These are phyloP conservation scores for Ceratonia siliqua DNA, from an alignment of 306 rosid species.

Conservation along the genomic window DNA sequence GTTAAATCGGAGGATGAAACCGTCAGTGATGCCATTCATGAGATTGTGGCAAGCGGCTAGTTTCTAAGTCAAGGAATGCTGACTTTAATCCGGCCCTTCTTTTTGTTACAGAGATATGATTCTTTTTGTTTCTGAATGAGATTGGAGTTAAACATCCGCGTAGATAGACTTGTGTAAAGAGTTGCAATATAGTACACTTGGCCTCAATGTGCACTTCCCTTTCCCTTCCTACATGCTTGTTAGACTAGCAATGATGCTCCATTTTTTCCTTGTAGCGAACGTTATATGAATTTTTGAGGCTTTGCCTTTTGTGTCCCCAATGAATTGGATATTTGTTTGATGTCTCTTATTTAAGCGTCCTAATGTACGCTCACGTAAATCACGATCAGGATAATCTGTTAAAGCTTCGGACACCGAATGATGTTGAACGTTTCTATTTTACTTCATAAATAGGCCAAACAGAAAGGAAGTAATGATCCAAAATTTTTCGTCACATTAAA, in stretches of 20 bases:
- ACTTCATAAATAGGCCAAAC: too few relatives aligned
- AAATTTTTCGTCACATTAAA: too few relatives aligned
- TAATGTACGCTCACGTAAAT: background rate
- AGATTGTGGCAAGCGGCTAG: constrained; percentile 90
- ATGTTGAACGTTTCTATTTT: too few relatives aligned
- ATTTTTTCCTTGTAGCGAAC: constrained; percentile 32
- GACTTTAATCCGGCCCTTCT: constrained; percentile 26
- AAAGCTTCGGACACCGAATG: too few relatives aligned
- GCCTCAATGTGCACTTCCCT: constrained; percentile 14
- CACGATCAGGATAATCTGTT: background rate
- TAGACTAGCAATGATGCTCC: constrained; percentile 32
- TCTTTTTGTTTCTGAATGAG: constrained; percentile 30
- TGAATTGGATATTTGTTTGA: constrained; percentile 34
- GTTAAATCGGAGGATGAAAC: constrained; percentile 81
- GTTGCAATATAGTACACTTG: constrained; percentile 34
- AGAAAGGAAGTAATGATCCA: too few relatives aligned
- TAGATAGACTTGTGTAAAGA: constrained; percentile 51
- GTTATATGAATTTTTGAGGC: constrained; percentile 51
- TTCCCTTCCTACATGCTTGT: constrained; percentile 30
- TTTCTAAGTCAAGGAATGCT: constrained; percentile 34
- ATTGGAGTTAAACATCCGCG: constrained; percentile 41
- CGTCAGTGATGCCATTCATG: constrained; percentile 86
- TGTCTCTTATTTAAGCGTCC: background rate
- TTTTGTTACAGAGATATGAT: constrained; percentile 28
- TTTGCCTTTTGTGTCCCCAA: constrained; percentile 17